Conservation (phyloP, 177 flowering plant genomes). For the Tripterygium wilfordii region DNA sequence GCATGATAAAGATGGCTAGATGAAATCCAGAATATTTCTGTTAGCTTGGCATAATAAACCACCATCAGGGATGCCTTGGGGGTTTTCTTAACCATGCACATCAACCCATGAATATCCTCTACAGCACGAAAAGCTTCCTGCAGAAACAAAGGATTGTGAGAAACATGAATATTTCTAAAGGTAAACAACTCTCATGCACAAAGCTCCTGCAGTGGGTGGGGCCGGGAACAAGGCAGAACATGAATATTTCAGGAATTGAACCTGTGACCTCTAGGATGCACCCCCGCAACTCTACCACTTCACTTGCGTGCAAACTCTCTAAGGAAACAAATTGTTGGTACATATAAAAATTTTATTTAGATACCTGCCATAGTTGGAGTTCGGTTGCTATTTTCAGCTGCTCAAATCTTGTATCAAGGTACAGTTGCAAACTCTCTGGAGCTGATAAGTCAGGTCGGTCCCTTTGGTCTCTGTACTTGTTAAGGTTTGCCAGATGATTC, state of each 20-base stretch:
- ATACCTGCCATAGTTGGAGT: constrained; percentile 97
- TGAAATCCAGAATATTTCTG: constrained; percentile 86
- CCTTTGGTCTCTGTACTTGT: constrained; percentile 92
- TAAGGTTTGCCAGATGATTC: constrained; percentile 85
- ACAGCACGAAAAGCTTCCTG: constrained; percentile 98
- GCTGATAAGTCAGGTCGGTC: constrained; percentile 87
- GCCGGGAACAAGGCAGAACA: too few species aligned
- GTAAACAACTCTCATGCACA: too few species aligned
- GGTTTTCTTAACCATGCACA: constrained; percentile 95
- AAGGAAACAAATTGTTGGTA: too few species aligned
- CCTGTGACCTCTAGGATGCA: too few species aligned
- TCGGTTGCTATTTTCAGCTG: constrained; percentile 97
- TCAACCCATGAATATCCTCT: constrained; percentile 92
- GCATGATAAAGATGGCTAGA: constrained; percentile 89
- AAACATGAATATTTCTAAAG: too few species aligned
- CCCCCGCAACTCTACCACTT: too few species aligned
- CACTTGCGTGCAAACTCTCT: too few species aligned
- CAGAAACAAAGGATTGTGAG: too few species aligned
- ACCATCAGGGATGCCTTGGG: constrained; percentile 93
- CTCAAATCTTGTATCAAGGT: constrained; percentile 95
- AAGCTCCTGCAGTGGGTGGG: too few species aligned
- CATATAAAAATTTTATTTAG: too few species aligned
- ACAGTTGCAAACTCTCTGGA: constrained; percentile 92
- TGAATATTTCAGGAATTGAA: too few species aligned
- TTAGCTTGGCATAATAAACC: constrained; percentile 82